phyloP scores from a whole-genome alignment of 192 early-diverging fungal genomes.

The Spizellomyces sp. region DNA sequence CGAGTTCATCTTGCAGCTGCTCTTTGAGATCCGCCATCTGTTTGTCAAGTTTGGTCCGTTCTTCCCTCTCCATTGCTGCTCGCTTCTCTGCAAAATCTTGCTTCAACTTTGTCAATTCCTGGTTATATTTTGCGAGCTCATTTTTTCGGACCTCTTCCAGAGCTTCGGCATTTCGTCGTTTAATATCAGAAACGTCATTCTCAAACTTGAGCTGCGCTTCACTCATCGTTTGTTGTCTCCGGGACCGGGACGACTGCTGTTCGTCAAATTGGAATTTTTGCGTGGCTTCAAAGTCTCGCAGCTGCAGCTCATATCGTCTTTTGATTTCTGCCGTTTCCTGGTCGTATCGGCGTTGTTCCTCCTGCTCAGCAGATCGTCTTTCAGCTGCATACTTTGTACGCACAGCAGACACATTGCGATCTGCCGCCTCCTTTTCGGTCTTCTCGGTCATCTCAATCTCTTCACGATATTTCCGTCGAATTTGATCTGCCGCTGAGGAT shows the following conservation, averaged over 20 bases:
- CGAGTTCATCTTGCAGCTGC: neutral
- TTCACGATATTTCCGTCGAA: conserved; percentile 7
- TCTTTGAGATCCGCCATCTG: neutral
- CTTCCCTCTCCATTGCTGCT: conserved; percentile 5
- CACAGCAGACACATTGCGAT: neutral
- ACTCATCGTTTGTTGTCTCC: neutral
- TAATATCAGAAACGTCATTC: neutral
- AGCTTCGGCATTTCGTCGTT: conserved; percentile 11
- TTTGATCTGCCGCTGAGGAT: neutral
- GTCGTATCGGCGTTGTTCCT: neutral
- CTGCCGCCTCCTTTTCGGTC: neutral
- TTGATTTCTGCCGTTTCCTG: neutral
- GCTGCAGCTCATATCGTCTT: neutral
- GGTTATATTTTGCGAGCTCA: conserved; percentile 3
- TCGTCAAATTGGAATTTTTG: neutral
- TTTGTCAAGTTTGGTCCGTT: conserved; percentile 5
- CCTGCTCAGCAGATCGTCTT: neutral
- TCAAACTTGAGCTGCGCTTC: neutral
- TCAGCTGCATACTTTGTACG: neutral
- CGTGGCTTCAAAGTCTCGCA: neutral
- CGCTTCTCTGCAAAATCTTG: neutral
- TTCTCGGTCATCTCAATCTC: conserved; percentile 14
- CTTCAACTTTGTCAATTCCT: conserved; percentile 6
- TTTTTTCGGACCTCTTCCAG: neutral
- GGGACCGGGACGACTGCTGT: neutral